Evolutionary conservation across 2,329 filamentous ascomycete species (phyloP).

Genomic region (Fusarium falciforme): DNA sequence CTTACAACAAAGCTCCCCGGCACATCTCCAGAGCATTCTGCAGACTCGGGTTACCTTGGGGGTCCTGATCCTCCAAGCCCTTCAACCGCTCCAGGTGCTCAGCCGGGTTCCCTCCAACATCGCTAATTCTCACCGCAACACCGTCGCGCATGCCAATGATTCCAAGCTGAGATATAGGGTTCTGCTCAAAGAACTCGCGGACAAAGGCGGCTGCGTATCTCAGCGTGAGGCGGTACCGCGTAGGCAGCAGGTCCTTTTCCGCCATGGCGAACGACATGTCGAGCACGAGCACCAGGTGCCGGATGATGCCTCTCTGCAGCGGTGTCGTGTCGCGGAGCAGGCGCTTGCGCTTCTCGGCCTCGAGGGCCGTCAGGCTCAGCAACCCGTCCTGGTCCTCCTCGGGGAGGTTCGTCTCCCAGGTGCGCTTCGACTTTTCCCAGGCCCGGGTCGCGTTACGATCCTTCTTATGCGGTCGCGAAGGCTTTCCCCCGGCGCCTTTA

Average conservation of each 20-base stretch:
- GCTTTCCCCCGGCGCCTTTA: conserved; percentile 45
- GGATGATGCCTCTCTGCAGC: conserved; percentile 94
- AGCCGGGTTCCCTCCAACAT: conserved; percentile 90
- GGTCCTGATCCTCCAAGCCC: conserved; percentile 72
- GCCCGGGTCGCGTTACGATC: conserved; percentile 62
- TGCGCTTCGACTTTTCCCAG: conserved; percentile 75
- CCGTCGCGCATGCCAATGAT: conserved; percentile 95
- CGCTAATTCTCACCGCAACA: conserved; percentile 84
- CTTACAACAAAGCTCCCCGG: conserved; percentile 84
- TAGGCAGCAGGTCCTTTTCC: conserved; percentile 94
- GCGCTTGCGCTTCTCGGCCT: conserved; percentile 84
- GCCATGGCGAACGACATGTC: conserved; percentile 95
- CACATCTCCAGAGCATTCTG: conserved; percentile 98
- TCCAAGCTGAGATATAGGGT: conserved; percentile 95
- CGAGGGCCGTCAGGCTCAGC: conserved; percentile 80
- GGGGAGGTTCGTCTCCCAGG: conserved; percentile 76
- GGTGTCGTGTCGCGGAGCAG: conserved; percentile 94
- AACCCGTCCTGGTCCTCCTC: conserved; percentile 81
- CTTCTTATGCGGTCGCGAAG: conserved; percentile 46
- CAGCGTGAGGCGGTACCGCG: conserved; percentile 83
- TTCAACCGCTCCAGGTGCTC: conserved; percentile 86
- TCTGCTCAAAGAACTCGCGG: conserved; percentile 96
- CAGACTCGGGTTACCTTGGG: conserved; percentile 81
- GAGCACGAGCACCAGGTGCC: conserved; percentile 90
- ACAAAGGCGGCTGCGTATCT: conserved; percentile 90